Evolutionary conservation across 768 basidiomycete species (phyloP).

Genomic region (Tulasnella sp.): DNA sequence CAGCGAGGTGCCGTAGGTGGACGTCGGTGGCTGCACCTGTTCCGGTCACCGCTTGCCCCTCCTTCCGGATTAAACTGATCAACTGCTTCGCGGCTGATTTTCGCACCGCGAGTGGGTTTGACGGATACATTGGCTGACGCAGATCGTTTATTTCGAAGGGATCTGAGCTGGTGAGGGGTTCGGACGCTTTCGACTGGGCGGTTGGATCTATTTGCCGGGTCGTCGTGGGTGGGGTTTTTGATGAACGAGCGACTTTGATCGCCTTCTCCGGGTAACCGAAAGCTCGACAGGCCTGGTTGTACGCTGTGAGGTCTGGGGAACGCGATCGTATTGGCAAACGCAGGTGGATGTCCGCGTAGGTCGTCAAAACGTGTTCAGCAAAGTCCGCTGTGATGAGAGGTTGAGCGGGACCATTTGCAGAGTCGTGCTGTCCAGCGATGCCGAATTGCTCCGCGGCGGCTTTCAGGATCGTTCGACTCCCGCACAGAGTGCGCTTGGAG

Average conservation of each 20-base stretch:
- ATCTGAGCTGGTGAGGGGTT: neutral
- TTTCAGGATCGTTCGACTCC: conserved; percentile 12
- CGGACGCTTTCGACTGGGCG: neutral
- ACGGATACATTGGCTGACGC: neutral
- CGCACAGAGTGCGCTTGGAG: neutral
- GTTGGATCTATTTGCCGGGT: neutral
- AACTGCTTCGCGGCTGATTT: neutral
- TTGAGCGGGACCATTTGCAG: neutral
- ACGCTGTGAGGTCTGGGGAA: neutral
- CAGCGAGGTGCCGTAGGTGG: neutral
- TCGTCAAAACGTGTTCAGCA: neutral
- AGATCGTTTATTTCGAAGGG: neutral
- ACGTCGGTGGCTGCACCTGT: neutral
- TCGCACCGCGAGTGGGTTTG: neutral
- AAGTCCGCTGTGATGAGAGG: neutral
- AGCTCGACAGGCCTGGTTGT: neutral
- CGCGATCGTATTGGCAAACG: neutral
- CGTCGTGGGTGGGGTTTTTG: neutral
- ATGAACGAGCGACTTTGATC: neutral
- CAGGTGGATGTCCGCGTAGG: neutral
- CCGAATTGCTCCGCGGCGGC: neutral
- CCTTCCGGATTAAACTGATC: neutral
- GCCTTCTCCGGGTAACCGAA: neutral
- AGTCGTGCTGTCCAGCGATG: neutral
- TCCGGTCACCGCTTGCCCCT: neutral